Base-by-base conservation (phyloP, 108 stramenopile species). In the Cafeteria roenbergensis region DNA sequence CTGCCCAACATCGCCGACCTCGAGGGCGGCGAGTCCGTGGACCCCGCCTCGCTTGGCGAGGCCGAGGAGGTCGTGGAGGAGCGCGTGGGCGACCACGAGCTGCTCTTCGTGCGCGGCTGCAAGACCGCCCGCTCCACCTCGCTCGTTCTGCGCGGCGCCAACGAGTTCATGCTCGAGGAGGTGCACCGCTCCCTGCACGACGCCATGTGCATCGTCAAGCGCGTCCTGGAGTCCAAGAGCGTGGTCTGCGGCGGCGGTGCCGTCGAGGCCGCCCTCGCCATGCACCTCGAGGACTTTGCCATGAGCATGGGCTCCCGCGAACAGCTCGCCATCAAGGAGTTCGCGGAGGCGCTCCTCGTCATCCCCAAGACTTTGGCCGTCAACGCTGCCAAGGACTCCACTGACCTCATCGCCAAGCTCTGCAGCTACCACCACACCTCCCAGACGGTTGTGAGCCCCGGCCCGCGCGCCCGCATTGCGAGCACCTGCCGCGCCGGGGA, bases 91-190 rank as follows among this genome's bases (percentile, higher is more conserved):
- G 97, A 99, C 71, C 92, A 92, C 17, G 98, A 99, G 82, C 85
- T 99, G 81, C 67, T 99, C 59, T 95, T 95, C 71, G 83, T 95
- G 62, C 86, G 88, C 68, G 95, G 91, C 51, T 75, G 73, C 34
- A 88, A 82, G 64, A 74, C 76, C 57, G 89, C 89, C 6, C 86
- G 87, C 12, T 91, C 94, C 12, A 89, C 90, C 51, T 95, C 94
- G 0, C 87, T 99, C 60, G 90, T 99, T 35, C 80, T 99, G 55
- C 85, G 98, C 24, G 98, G 98, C 31, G 95, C 98, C 54, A 99
- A 99, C 79, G 95, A 97, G 62, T 99, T 90, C 85, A 90, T 94
- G 88, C 79, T 99, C 53, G 98, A 99, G 75, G 98, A 99, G 76
- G 93, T 96, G 89, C 94, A 99, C 71, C 85, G 98, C 31, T 91